Base-by-base conservation (phyloP, 352 stramenopile genomes). In the Pythium dissotocum region DNA sequence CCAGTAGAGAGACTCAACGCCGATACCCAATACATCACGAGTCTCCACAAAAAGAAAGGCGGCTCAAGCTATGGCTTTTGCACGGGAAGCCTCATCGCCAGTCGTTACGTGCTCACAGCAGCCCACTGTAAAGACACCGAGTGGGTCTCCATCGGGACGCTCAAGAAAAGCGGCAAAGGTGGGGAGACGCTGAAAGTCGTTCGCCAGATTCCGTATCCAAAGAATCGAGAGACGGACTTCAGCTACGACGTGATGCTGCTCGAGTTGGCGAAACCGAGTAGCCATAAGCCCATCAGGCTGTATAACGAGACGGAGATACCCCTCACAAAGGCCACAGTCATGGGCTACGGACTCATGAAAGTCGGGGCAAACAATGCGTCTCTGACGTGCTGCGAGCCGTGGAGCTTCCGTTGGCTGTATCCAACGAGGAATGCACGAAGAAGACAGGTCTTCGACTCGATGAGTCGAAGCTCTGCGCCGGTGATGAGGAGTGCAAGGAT, bases 381-480 rank as follows among this genome's bases (percentile, higher is more conserved):
- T 6, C 35, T 6, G 12, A 42, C 35, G 35, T 42, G 12, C 51
- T 67, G 35, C 49, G 61, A 16, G 40, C 33, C 9, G 51, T 61
- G 33, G 38, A 61, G 26, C 26, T 67, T 35, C 61, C 61, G 33
- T 4, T 67, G 13, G 24, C 30, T 6, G 13, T 42, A 1, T 51
- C 28, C 14, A 60, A 54, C 13, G 13, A 61, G 18, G 14, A 36
- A 30, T 60, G 51, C 28, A 38, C 32, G 13, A 35, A 26, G 4
- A 24, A 42, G 16, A 26, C 60, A 12, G 36, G 48, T 1, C 32
- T 49, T 8, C n/a, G 42, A 12, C 14, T 49, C 13, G 51, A 56
- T 21, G 59, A 42, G 13, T 56, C 58, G 14, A 53, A 70, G 48
- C n/a, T 65, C 5, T 73, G 67, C 44, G 67, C 67, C 9, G 61